phyloP scores from a whole-genome alignment of 257 asterid genomes.

The Orobanche coerulescens region DNA sequence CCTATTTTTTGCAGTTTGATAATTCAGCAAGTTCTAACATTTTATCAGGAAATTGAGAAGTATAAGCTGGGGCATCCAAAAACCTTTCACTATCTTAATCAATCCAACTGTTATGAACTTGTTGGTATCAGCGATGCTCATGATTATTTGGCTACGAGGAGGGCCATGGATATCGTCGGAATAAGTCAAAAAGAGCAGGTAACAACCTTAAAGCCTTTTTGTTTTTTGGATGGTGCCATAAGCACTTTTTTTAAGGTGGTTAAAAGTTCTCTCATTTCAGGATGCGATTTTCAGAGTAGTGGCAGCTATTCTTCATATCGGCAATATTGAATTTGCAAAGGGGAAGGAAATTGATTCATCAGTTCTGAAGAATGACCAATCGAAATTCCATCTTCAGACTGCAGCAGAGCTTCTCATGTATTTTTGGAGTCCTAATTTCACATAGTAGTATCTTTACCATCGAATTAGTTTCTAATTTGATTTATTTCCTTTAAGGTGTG shows the following conservation, averaged over 20 bases:
- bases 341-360: slow-evolving; percentile 84
- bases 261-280: slow-evolving; percentile 34
- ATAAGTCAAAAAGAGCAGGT: slow-evolving; percentile 93
- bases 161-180: slow-evolving; percentile 97
- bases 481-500: slow-evolving; percentile 49
- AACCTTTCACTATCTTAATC: slow-evolving; percentile 85
- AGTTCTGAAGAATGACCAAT: slow-evolving; percentile 75
- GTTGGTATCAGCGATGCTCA: slow-evolving; percentile 85
- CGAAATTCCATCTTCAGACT: slow-evolving; percentile 79
- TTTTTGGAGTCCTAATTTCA: slow-evolving; percentile 20
- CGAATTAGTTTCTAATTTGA: slow-evolving; percentile 21
- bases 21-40: slow-evolving; percentile 17
- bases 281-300: slow-evolving; percentile 98
- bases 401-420: slow-evolving; percentile 94
- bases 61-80: slow-evolving; percentile 75
- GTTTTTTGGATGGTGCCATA: slow-evolving; percentile 8
- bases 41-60: slow-evolving; percentile 71
- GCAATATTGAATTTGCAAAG: slow-evolving; percentile 74
- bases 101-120: slow-evolving; percentile 78
- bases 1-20: slow-evolving; percentile 16
- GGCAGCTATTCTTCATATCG: slow-evolving; percentile 91
- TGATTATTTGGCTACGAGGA: slow-evolving; percentile 90
- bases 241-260: neutral
- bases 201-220: slow-evolving; percentile 13
- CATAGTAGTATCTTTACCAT: neutral